Base-by-base conservation (phyloP, 768 basidiomycete genomes). In the Mycena haematopus region DNA sequence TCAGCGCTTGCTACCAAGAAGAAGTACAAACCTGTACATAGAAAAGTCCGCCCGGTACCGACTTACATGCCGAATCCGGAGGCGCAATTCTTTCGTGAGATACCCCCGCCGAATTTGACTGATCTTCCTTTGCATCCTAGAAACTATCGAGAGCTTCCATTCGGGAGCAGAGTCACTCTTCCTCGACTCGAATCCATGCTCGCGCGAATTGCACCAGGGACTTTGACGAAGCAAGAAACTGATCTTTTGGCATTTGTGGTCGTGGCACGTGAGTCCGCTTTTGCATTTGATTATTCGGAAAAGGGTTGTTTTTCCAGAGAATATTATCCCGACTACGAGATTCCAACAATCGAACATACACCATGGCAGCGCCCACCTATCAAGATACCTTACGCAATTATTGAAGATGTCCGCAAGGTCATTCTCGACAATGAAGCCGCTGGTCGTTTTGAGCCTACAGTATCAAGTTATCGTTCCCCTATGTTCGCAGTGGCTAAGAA, bases 301-400 rank as follows among this genome's bases (percentile, higher is more conserved):
- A 64, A 67, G 7, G 74, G 74, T 9, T 63, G 21, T 0, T 73
- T 74, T 58, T 54, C 35, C 38, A 56, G 58, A 6, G 66, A 71
- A 1, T 75, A 69, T 58, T 74, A 67, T 38, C 68, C 68, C 21
- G 69, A 70, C 49, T 70, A 71, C 38, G 63, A 65, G 17, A 60
- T 72, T 19, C 68, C 71, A 0, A 56, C 60, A 14, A 72, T 74
- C 11, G 65, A 68, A 42, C 73, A 75, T 40, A 63, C 38, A n/a
- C 73, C 71, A 0, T 75, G 74, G 74, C 60, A 66, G 14, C 33
- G 62, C 19, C 35, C 40, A 3, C 70, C 70, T 1, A 72, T 72
- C 6, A 42, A 17, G 5, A 66, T 72, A 25, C 73, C 73, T 0
- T 38, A 50, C 5, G 73, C 70, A 0, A 56, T 73, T 8, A 13